Evolutionary conservation across 2,329 filamentous ascomycete genomes (phyloP), one percentile per base, ranked within the genome.

Genomic region (Talaromyces atroroseus): DNA sequence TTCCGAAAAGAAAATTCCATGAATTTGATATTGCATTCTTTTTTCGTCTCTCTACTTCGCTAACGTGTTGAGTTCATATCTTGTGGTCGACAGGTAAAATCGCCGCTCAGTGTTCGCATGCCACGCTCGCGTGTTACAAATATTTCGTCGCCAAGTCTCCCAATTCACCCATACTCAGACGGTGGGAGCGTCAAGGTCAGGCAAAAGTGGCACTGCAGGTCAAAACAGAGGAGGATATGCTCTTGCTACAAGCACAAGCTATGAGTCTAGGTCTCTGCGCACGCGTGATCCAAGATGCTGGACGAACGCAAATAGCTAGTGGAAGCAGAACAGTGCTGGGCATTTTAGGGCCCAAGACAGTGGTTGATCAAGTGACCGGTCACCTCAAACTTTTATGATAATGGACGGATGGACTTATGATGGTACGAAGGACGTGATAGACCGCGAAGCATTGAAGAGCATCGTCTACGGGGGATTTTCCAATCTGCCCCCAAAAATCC

Each of bases 91-190:
- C 61, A 96, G 92, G 92, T 66, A 99, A 99, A 80, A 96, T 97
- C 66, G 94, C 90, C 57, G 94, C 94, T 7, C 94, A 97, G 75
- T 92, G 89, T 75, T 89, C 87, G 50, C 94, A 97, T 74, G 94
- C 94, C n/a, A 96, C 92, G 2, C 85, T 99, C 56, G 92, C 92
- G 55, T 97, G 92, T 82, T 99, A 96, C 84, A 97, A 96, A 77
- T 78, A 85, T 58, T 84, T 95, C 62, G 75, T 84, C 56, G 74
- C 78, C 46, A 73, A 76, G 54, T 76, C 83, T n/a, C 72, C 78
- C 2, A 72, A 76, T 52, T 75, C 80, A 52, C 75, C 81, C 42
- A 77, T 95, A 52, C 82, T 99, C 49, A 81, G 81, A 62, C 86
- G 87, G 62, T 99, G 94, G 94, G 94, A 99, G 75, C 80, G 78